These are phyloP conservation scores for Aureobasidium subglaciale DNA, from an alignment of 2,329 filamentous ascomycete genomes.

Conservation along the genomic window DNA sequence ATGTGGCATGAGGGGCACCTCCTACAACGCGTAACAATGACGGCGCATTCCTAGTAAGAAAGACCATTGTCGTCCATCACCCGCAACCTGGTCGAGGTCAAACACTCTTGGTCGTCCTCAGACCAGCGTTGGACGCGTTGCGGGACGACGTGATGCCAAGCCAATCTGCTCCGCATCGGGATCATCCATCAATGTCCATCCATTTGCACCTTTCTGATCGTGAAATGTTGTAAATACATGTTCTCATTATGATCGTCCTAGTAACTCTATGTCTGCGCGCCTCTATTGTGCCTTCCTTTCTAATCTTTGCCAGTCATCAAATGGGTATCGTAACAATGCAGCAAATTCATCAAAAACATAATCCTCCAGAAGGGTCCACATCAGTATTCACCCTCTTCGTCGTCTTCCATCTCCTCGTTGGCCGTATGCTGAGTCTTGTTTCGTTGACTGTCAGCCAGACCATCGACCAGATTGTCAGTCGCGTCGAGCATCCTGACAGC, in stretches of 20 bases:
- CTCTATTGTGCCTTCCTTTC: background rate
- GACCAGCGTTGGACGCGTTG: background rate
- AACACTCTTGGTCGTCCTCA: background rate
- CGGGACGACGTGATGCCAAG: slow-evolving; percentile 1
- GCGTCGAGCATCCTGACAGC: slow-evolving; percentile 41
- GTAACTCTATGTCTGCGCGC: background rate
- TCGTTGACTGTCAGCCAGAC: slow-evolving; percentile 34
- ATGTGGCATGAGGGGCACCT: background rate
- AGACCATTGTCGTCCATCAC: background rate
- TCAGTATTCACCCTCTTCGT: slow-evolving; percentile 1
- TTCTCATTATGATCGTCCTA: background rate
- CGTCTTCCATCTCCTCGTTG: background rate
- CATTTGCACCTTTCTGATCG: background rate
- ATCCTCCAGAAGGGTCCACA: background rate
- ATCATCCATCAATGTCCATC: background rate
- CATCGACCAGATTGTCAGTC: slow-evolving; percentile 36
- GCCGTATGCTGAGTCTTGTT: background rate
- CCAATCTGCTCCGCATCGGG: background rate
- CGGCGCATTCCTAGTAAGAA: background rate
- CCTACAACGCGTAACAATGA: background rate
- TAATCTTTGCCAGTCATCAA: slow-evolving; percentile 4
- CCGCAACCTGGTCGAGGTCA: background rate
- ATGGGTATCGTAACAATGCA: slow-evolving; percentile 15
- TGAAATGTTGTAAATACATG: background rate
- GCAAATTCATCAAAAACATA: background rate